Base-by-base conservation (phyloP, 2,329 filamentous ascomycete genomes). In the Ophidiomyces ophidiicola region DNA sequence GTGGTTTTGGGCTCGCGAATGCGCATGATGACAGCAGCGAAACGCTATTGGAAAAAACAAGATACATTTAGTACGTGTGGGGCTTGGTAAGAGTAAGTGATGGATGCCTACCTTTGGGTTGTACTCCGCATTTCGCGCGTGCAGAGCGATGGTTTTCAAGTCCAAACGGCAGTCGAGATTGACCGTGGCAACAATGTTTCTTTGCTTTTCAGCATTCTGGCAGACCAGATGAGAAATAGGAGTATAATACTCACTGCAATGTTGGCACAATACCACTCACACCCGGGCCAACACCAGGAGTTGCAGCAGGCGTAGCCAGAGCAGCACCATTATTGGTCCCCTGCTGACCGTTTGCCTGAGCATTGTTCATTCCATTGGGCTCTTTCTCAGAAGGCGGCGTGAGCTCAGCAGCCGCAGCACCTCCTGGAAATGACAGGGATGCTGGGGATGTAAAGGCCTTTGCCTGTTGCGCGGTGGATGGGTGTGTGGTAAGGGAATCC, bases 1-100 rank as follows among this genome's bases (percentile, higher is more conserved):
- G 90, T 98, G 3, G 90, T 98, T 72, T 98, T 98, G 45, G 90
- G 90, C 56, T 98, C 90, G 56, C 90, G 87, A 53, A 98, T 98
- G 69, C 90, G 86, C 90, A 98, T 96, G 64, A 98, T 96, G 50
- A 96, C 88, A 59, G 88, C 88, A 54, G 88, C 90, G 60, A 96
- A 96, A 81, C 88, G 88, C 86, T 93, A 68, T 53, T 62, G 56
- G n/a, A 49, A 54, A 56, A 48, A 47, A 58, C 52, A 56, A 54
- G 52, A 49, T 53, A 49, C 51, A 54, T 61, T 63, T 63, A 65
- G 67, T 60, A 62, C 62, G 53, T 59, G 55, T 59, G 53, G 56
- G 55, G 56, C 56, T 53, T 46, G 41, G 46, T 36, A 34, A 34
- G 41, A 39, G 31, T 35, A 35, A 52, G 48, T 50, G 46, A 48